A percentile compares a stretch with the other conserved stretches of the same genome.
Conservation (phyloP, 106 monocot species). For the Apostasia ramifera region DNA sequence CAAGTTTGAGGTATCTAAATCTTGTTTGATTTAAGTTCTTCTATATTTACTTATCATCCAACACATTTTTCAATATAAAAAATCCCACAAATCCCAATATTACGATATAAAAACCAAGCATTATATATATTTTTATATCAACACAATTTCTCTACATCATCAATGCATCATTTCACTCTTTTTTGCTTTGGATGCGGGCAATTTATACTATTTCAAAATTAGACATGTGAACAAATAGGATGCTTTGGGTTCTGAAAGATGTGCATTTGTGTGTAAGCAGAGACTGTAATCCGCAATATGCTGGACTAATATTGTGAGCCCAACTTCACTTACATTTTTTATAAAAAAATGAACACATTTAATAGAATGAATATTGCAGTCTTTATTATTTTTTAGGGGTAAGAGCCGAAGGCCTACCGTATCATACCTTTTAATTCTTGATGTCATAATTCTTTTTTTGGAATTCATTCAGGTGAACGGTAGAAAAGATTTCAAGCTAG, state of each 20-base stretch:
- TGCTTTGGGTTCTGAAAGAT: too few relatives aligned
- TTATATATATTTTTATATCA: not conserved
- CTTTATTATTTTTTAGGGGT: not conserved
- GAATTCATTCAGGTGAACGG: constrained; percentile 23
- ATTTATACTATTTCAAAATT: too few relatives aligned
- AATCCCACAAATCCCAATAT: not conserved
- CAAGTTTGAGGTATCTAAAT: constrained; percentile 71
- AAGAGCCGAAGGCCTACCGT: not conserved
- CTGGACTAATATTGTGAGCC: too few relatives aligned
- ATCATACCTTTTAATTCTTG: not conserved
- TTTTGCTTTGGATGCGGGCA: not conserved
- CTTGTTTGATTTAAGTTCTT: not conserved
- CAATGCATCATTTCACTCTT: not conserved
- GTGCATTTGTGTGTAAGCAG: too few relatives aligned
- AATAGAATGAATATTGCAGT: not conserved
- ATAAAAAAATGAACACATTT: too few relatives aligned
- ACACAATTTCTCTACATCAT: too few relatives aligned
- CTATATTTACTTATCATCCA: not conserved
- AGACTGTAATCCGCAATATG: too few relatives aligned
- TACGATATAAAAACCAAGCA: not conserved
- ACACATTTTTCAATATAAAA: not conserved
- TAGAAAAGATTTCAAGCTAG: constrained; percentile 35
- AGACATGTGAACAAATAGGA: too few relatives aligned
- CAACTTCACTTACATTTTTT: too few relatives aligned
- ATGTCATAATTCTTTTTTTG: constrained; percentile 1